phyloP scores from a whole-genome alignment of 345 rosid species.

The Rhodomyrtus tomentosa region DNA sequence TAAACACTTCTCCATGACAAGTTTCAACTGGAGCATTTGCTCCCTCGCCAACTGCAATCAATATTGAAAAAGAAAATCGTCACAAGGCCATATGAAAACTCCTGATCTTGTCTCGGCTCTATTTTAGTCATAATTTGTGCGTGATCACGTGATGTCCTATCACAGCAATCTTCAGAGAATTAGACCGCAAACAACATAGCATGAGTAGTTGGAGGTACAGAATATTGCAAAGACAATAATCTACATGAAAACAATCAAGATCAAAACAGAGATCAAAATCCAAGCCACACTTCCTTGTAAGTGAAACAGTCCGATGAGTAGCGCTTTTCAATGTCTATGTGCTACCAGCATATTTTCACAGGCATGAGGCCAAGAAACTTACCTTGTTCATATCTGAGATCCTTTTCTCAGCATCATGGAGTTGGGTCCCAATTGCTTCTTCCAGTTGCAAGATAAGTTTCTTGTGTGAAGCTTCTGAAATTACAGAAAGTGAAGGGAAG shows the following conservation, averaged over 20 bases:
- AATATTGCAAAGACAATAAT: not conserved
- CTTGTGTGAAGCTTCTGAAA: constrained; percentile 59
- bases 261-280: not conserved
- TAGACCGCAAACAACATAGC: not conserved
- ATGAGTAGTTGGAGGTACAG: not conserved
- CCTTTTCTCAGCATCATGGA: constrained; percentile 53
- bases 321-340: not conserved
- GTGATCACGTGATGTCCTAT: not conserved
- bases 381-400: constrained; percentile 57
- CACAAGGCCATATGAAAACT: not conserved
- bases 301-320: not conserved
- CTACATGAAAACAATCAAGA: not conserved
- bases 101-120: not conserved
- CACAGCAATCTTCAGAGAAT: not conserved
- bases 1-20: constrained; percentile 42
- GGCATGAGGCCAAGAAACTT: constrained; percentile 13
- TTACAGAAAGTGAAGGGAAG: not conserved
- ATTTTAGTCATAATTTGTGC: not conserved
- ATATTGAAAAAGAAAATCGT: not conserved
- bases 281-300: not conserved
- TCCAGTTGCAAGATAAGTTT: constrained; percentile 55
- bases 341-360: not conserved
- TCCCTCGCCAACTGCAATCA: constrained; percentile 52
- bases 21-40: constrained; percentile 60
- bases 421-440: constrained; percentile 46